Evolutionary conservation across 768 basidiomycete genomes (phyloP), one percentile per base, ranked within the genome.

Genomic region (Guyanaporus albipodus): DNA sequence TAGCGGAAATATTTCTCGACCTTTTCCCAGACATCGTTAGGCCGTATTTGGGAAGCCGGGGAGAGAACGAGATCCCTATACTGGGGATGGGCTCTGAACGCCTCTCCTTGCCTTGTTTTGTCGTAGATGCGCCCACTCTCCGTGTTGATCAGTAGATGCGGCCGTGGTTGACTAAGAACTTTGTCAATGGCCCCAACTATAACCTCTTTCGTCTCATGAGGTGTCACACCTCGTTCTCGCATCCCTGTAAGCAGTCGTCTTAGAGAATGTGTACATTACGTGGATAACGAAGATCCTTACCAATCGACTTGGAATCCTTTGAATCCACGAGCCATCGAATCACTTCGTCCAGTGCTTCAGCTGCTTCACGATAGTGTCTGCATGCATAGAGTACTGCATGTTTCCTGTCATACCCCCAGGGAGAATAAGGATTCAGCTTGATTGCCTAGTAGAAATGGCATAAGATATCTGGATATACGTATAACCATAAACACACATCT

Each of bases 361-460:
- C 58, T 8, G 58, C 58, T 19, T 53, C 54, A n/a, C 3, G 21
- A 15, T 53, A 53, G 31, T 12, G 10, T 9, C 34, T 26, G 4
- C 6, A 9, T 6, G 18, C 10, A 27, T 46, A 45, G 15, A 56
- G 14, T 12, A 44, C 58, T 6, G 3, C 23, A 17, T 60, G 48
- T 22, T n/a, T 53, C 38, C 34, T 43, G 18, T 59, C 45, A 9
- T 59, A 41, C 8, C 57, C 57, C 53, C 53, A 46, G 4, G 53
- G 57, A 3, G 57, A 56, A 0, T 4, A 48, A 17, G 36, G 12
- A 27, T 59, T 40, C 1, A 59, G 22, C 29, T 2, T 31, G 34
- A 59, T 38, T 10, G 58, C 58, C 57, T 58, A 15, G 8, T 15
- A 44, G 12, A 24, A 14, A 21, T 8, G 4, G 41, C 4, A 18